Evolutionary conservation across 192 early-diverging fungal species (phyloP), one percentile per base, ranked within the genome.

Genomic region (Backusella tarrabulga): DNA sequence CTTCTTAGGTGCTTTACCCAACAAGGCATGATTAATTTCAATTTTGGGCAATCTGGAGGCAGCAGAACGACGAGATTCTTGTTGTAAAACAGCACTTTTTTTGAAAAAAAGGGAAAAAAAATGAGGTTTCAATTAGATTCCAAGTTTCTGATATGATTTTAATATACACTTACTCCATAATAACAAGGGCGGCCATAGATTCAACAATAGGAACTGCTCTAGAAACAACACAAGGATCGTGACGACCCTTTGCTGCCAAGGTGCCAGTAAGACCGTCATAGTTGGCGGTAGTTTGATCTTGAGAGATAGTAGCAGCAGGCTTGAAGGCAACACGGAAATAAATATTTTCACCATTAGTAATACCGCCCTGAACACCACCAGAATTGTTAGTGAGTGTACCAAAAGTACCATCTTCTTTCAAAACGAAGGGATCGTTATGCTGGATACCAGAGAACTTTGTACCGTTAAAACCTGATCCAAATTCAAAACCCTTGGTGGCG

Each of bases 281-380:
- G 23, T 91, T 93, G 40, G 95, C 90, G 0, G 98, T 99, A 66
- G 82, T 79, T 83, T 99, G 98, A 56, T 92, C 91, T 84, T 94
- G 93, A 42, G 92, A 92, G 72, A 99, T 99, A 3, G 98, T 99
- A 26, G 98, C 98, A 5, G 95, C 91, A 19, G 98, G 94, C 84
- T 99, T 98, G 85, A 99, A 99, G 1, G 94, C 97, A 32, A 99
- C 97, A 72, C 96, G 91, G 87, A 99, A 99, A 86, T 97, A 98
- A 56, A 99, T 93, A 82, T 92, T 85, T 81, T 98, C 95, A 54
- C 98, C 98, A 76, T 99, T 99, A 50, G 94, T 88, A 63, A 99
- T 99, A 41, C 98, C 98, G 46, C 98, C 98, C 89, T 98, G 96
- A 72, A 98, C 93, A 71, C 98, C 98, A 29, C 98, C 98, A 54